Evolutionary conservation across 202 grass and related monocot genomes (phyloP), one percentile per base, ranked within the genome.

Genomic region (Eragrostis tef): DNA sequence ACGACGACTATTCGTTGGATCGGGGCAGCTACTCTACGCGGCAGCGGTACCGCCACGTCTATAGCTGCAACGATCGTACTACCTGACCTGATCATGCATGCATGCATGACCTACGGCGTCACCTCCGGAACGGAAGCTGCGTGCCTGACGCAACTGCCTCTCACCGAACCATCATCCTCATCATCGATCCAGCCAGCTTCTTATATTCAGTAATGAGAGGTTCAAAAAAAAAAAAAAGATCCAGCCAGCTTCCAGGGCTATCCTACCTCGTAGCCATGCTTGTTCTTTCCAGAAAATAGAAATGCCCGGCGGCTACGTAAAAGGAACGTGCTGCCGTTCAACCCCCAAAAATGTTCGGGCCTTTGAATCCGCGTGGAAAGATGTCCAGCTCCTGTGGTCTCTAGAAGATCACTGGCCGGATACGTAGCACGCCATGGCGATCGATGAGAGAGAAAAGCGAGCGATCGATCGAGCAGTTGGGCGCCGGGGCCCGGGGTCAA

Each of bases 201-300:
- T n/a, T n/a, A n/a, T n/a, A n/a, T n/a, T n/a, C n/a, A n/a, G n/a
- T n/a, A n/a, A n/a, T n/a, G n/a, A n/a, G n/a, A n/a, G n/a, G n/a
- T n/a, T n/a, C n/a, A n/a, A n/a, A n/a, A n/a, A n/a, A n/a, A n/a
- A n/a, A n/a, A n/a, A n/a, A n/a, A n/a, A n/a, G n/a, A n/a, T n/a
- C n/a, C n/a, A n/a, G n/a, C n/a, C n/a, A n/a, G n/a, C n/a, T n/a
- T n/a, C n/a, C n/a, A 45, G 10, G 17, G 0, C 70, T 72, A 67
- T n/a, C n/a, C n/a, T 21, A 17, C 12, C 11, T 57, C 4, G 8
- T 19, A 13, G 41, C 19, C 34, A 13, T 42, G 24, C 44, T 66
- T 88, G 81, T 74, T 84, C 63, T 76, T 88, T 85, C 53, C 71
- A 3, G 15, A 61, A 88, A 80, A 54, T 41, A 70, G 86, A 84